Evolutionary conservation across 208 protist genomes (phyloP), one percentile per base, ranked within the genome.

Genomic region (Trypanosoma platydactyli): DNA sequence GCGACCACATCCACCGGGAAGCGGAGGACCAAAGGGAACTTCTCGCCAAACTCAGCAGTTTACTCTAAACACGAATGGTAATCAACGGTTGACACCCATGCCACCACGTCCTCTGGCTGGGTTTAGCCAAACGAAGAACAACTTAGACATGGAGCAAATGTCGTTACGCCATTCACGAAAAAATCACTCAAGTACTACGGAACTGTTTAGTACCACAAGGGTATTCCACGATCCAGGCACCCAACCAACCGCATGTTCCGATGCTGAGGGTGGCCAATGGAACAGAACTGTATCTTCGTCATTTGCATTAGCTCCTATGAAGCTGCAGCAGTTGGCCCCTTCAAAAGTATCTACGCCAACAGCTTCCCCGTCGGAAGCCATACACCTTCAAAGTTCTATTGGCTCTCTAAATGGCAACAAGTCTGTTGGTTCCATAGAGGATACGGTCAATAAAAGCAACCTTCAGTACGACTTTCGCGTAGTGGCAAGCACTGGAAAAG

Each of bases 401-500:
- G 41, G 40, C 25, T 20, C 30, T 38, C 3, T 59, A 1, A 59
- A 52, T 53, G 27, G 30, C 38, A 38, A 20, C 25, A 64, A 64
- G 52, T 24, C 44, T 18, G 3, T 3, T 65, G 44, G 60, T 56
- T 3, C 45, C 27, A 22, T 20, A 5, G 48, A 56, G 30, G 48
- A 62, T 45, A 30, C 18, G n/a, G 13, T 7, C 54, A 46, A n/a
- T 13, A 72, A 60, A 16, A 33, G 40, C 33, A 64, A 58, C 40
- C 42, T 65, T 45, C 48, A 54, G 5, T 91, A 92, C 58, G 84
- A 89, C 58, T 92, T 89, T 57, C 80, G 82, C 33, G 87, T 93
- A 9, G 73, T 90, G 22, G 76, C 87, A 38, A 90, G 87, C 72
- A 93, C 75, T 35, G 87, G 87, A 30, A 87, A 88, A 61, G 76